Base-by-base conservation (phyloP, 371 early-diverging fungal genomes). In the Apophysomyces variabilis region DNA sequence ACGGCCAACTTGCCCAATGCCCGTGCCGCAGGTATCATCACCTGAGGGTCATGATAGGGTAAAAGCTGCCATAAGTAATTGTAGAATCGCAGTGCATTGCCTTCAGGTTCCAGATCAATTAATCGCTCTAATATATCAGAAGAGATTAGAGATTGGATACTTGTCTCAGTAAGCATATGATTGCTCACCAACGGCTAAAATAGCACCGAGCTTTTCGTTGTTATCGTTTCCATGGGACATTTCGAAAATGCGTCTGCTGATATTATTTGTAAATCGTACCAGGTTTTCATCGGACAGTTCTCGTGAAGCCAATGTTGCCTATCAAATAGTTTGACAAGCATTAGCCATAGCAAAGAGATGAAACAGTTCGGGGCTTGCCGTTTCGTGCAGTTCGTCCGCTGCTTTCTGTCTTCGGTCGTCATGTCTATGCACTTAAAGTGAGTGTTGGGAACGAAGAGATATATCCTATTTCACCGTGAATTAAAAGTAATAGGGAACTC, bases 31-130 rank as follows among this genome's bases (percentile, higher is more conserved):
- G 92, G 82, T 0, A 91, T 85, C 82, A 95, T 93, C n/a, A 91
- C 89, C 70, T 90, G 89, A 36, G 90, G 88, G 74, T 95, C 96
- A 60, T 75, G 85, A 62, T 93, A 90, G 0, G 95, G 95, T 56
- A 96, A 82, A 38, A 95, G 88, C 44, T 85, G 87, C n/a, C 92
- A 86, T 47, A 96, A 75, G 68, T 94, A 95, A 71, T 93, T 95
- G 26, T 94, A 90, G 67, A 93, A 95, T 41, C 95, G 89, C 45
- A 86, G 89, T n/a, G 94, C 89, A 75, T 92, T 93, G 63, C 94
- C 92, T 68, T 95, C 95, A 26, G 87, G 86, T 63, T 94, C 94
- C 37, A 95, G 84, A 39, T 93, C 95, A 61, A 95, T 93, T 59
- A 96, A 75, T 58, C 88, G 86, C 73, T 96, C 95, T 94, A 79